phyloP scores from a whole-genome alignment of 495 filamentous ascomycete species.

The Aeminium ludgeri region DNA sequence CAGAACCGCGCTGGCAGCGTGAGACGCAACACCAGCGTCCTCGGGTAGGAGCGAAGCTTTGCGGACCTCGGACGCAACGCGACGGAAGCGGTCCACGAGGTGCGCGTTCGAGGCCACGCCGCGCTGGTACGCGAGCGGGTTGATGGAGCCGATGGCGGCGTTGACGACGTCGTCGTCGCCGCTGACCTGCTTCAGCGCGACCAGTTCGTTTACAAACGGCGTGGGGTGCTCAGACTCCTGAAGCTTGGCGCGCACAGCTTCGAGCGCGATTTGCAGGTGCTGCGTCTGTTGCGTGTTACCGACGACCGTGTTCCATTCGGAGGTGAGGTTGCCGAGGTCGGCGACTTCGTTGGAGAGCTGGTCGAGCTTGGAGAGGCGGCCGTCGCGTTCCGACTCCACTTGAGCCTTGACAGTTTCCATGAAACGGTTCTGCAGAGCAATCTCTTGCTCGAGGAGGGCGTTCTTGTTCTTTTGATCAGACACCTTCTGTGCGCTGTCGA shows the following conservation, averaged over 20 bases:
- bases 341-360: slow-evolving; percentile 59
- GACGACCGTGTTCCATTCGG: slow-evolving; percentile 71
- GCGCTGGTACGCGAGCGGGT: slow-evolving; percentile 81
- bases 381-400: slow-evolving; percentile 77
- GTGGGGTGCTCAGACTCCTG: slow-evolving; percentile 23
- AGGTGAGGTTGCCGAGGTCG: slow-evolving; percentile 70
- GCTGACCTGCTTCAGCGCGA: slow-evolving; percentile 84
- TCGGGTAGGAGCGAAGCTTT: slow-evolving; percentile 86
- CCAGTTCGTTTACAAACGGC: slow-evolving; percentile 79
- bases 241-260: slow-evolving; percentile 61
- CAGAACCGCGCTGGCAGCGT: slow-evolving; percentile 71
- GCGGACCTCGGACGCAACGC: slow-evolving; percentile 81
- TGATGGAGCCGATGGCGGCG: slow-evolving; percentile 85
- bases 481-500: slow-evolving; percentile 54
- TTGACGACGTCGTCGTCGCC: slow-evolving; percentile 68
- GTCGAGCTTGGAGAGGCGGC: slow-evolving; percentile 67
- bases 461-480: slow-evolving; percentile 68
- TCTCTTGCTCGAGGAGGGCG: slow-evolving; percentile 75
- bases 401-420: slow-evolving; percentile 56
- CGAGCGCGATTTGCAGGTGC: slow-evolving; percentile 84
- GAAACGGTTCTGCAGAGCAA: slow-evolving; percentile 72
- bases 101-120: slow-evolving; percentile 68
- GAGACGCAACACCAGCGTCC: slow-evolving; percentile 81
- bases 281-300: slow-evolving; percentile 83
- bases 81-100: slow-evolving; percentile 87